These are phyloP conservation scores for Colletotrichum cereale DNA, from an alignment of 2,329 filamentous ascomycete genomes.

Conservation along the genomic window DNA sequence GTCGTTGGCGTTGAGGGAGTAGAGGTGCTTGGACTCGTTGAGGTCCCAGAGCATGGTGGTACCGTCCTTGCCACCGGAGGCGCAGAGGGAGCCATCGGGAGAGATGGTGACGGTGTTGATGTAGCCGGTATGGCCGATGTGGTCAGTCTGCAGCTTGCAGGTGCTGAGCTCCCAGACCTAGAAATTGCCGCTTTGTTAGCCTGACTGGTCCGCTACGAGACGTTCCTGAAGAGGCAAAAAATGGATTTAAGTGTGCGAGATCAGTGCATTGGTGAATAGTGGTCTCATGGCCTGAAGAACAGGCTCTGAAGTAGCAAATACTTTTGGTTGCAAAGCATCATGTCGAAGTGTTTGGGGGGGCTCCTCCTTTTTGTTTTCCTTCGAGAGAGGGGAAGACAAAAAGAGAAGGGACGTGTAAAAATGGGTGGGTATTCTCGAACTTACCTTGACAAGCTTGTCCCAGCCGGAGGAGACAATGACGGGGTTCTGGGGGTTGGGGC, in stretches of 20 bases:
- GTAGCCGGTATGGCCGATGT: conserved; percentile 99
- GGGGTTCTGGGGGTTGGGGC: conserved; percentile 99
- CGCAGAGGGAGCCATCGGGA: conserved; percentile 98
- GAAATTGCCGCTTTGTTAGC: conserved; percentile 44
- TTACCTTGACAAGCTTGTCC: conserved; percentile 99
- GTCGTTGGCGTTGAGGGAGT: conserved; percentile 99
- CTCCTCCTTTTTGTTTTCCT: too few relatives aligned
- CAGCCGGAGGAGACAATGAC: conserved; percentile 98
- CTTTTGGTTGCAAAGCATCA: conserved; percentile 93
- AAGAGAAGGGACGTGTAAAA: conserved; percentile 16
- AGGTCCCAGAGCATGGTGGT: conserved; percentile 99
- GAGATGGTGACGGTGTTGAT: conserved; percentile 99
- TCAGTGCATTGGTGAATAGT: conserved; percentile 93
- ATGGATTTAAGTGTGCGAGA: conserved; percentile 47
- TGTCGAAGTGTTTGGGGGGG: conserved; percentile 61
- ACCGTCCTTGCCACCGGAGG: conserved; percentile 99
- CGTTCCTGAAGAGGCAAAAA: conserved; percentile 1
- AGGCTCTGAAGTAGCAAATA: conserved; percentile 99
- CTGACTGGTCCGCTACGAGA: conserved; percentile 24
- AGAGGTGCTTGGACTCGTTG: conserved; percentile 99
- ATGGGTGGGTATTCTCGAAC: conserved; percentile 54
- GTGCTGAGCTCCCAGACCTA: conserved; percentile 99
- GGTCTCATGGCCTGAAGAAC: conserved; percentile 90
- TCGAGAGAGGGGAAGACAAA: background rate
- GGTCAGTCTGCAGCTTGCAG: conserved; percentile 99